These are phyloP conservation scores for Boletellus deceptivus DNA, from an alignment of 1,284 basidiomycete species.

Conservation along the genomic window DNA sequence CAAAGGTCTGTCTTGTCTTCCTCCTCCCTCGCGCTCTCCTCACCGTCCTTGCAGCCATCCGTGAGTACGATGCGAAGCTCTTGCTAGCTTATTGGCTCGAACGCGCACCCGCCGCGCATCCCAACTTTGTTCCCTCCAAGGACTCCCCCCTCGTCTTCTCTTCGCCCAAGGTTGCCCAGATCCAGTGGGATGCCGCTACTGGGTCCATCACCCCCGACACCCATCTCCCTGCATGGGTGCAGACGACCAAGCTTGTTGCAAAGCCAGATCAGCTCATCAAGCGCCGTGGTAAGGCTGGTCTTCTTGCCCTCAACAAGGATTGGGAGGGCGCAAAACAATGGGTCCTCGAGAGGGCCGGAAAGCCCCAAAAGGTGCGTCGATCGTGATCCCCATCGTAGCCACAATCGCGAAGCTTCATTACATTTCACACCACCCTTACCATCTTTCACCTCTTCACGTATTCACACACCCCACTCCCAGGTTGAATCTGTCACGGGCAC, in stretches of 20 bases:
- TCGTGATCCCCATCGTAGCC: not conserved
- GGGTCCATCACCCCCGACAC: constrained; percentile 79
- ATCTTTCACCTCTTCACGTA: constrained; percentile 11
- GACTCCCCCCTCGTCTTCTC: constrained; percentile 65
- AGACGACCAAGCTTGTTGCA: constrained; percentile 84
- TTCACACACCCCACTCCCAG: constrained; percentile 38
- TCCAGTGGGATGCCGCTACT: constrained; percentile 84
- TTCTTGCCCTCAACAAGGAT: constrained; percentile 91
- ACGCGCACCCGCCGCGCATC: constrained; percentile 68
- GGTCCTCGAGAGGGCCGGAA: constrained; percentile 90
- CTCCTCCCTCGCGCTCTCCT: not conserved
- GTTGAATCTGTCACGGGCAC: constrained; percentile 94
- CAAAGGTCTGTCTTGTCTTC: constrained; percentile 39
- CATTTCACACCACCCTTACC: not conserved
- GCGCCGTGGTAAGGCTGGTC: constrained; percentile 96
- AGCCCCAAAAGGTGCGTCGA: constrained; percentile 76
- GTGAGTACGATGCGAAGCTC: constrained; percentile 94
- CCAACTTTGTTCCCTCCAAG: constrained; percentile 39
- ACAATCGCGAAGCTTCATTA: constrained; percentile 4
- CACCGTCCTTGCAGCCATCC: constrained; percentile 60
- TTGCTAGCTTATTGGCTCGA: constrained; percentile 92
- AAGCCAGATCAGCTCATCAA: constrained; percentile 99
- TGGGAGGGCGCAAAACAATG: constrained; percentile 87
- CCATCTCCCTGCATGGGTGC: constrained; percentile 83
- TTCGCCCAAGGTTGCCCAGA: constrained; percentile 73